phyloP scores from a whole-genome alignment of 208 protist genomes.

The Trypanosoma conorhini region DNA sequence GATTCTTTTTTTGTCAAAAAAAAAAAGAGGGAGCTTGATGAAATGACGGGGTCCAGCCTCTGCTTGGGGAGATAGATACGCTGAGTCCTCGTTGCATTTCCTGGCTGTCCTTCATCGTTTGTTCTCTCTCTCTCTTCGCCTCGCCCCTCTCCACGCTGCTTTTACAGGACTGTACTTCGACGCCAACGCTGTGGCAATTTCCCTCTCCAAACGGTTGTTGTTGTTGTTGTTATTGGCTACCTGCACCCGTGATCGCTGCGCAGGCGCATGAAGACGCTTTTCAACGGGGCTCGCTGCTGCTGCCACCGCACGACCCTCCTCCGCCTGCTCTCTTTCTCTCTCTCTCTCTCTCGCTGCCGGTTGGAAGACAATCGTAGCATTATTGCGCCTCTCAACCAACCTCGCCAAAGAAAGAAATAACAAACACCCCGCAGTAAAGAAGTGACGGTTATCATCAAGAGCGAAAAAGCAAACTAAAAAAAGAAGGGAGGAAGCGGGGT shows the following conservation, averaged over 20 bases:
- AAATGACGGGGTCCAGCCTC: not conserved
- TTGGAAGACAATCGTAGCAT: not conserved
- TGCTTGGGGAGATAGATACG: not conserved
- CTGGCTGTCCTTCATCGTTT: conserved; percentile 1
- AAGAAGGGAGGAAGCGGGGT: not conserved
- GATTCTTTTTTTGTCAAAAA: too few species aligned
- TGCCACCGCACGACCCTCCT: conserved; percentile 8
- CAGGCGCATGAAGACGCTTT: not conserved
- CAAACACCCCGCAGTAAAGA: not conserved
- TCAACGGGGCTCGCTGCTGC: not conserved
- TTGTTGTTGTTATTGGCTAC: not conserved
- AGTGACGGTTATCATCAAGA: not conserved
- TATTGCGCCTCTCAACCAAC: not conserved
- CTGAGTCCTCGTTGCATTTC: not conserved
- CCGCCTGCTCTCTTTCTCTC: conserved; percentile 29
- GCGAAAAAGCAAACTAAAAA: conserved; percentile 7
- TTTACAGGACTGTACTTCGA: not conserved
- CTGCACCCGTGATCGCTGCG: not conserved
- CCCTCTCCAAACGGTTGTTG: not conserved
- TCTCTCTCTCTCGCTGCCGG: conserved; percentile 10
- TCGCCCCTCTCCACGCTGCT: not conserved
- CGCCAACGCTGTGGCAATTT: not conserved
- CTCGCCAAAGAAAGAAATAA: not conserved
- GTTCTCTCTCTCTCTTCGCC: conserved; percentile 6
- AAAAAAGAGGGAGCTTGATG: conserved; percentile 3